These are phyloP conservation scores for Corynascus novoguineensis DNA, from an alignment of 495 filamentous ascomycete species.

Conservation along the genomic window DNA sequence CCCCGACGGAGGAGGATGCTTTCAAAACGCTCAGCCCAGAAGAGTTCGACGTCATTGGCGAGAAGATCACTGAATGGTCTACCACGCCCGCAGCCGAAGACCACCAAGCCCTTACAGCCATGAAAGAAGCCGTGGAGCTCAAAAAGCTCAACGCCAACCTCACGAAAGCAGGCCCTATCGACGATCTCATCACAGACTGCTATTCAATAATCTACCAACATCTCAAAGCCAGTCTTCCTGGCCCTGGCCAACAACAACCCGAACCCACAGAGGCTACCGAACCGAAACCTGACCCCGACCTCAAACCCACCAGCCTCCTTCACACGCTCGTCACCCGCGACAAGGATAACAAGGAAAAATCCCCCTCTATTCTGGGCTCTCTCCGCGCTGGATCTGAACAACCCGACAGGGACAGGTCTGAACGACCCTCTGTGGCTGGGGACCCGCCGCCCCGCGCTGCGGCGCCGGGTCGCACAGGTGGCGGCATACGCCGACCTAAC, in stretches of 20 bases:
- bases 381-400: conserved; percentile 30
- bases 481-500: conserved; percentile 38
- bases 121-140: conserved; percentile 82
- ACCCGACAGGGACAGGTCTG: conserved; percentile 28
- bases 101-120: conserved; percentile 56
- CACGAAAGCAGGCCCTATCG: conserved; percentile 77
- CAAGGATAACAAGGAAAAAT: conserved; percentile 5
- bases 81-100: conserved; percentile 31
- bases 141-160: conserved; percentile 81
- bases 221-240: conserved; percentile 37
- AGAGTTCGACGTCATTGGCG: conserved; percentile 62
- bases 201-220: conserved; percentile 73
- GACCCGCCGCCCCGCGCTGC: conserved; percentile 28
- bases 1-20: conserved; percentile 63
- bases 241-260: conserved; percentile 4
- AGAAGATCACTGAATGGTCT: conserved; percentile 49
- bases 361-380: conserved; percentile 11
- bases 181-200: conserved; percentile 83
- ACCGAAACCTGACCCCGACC: conserved; percentile 4
- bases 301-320: conserved; percentile 42
- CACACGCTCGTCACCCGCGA: conserved; percentile 45
- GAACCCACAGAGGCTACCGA: not conserved
- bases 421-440: conserved; percentile 34
- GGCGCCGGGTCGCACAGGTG: not conserved
- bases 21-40: conserved; percentile 77